Conservation (phyloP, 148 eudicot genomes). For the Linanthus parryae region DNA sequence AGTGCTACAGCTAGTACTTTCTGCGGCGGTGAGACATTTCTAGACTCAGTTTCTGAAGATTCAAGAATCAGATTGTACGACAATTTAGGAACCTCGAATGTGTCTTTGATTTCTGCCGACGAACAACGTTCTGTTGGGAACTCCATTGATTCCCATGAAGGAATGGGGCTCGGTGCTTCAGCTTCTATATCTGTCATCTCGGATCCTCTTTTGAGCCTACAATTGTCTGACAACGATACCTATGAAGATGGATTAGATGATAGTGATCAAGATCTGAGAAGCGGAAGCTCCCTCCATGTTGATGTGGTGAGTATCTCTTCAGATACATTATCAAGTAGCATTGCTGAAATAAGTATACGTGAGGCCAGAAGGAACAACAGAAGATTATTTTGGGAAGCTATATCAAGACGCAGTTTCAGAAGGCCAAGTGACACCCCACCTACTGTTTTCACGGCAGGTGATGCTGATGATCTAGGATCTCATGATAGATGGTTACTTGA, state of each 20-base stretch:
- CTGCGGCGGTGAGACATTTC: conserved; percentile 13
- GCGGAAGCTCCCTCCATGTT: conserved; percentile 39
- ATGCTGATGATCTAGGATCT: conserved; percentile 45
- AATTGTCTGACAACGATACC: conserved; percentile 16
- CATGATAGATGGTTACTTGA: conserved; percentile 45
- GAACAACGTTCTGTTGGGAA: conserved; percentile 9
- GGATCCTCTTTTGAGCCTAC: conserved; percentile 21
- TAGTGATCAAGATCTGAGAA: conserved; percentile 19
- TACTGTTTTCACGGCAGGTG: conserved; percentile 47
- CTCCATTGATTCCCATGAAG: conserved; percentile 10
- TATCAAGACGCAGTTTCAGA: conserved; percentile 60
- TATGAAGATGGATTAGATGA: conserved; percentile 11
- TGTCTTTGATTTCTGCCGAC: not conserved
- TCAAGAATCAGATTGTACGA: conserved; percentile 6
- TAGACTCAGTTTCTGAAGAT: conserved; percentile 8
- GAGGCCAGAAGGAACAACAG: conserved; percentile 68
- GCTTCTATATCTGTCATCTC: conserved; percentile 19
- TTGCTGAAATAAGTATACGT: conserved; percentile 40
- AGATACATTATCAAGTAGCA: conserved; percentile 27
- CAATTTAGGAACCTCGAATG: conserved; percentile 2
- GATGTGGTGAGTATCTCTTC: conserved; percentile 57
- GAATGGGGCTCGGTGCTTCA: not conserved
- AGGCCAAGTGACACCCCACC: conserved; percentile 47
- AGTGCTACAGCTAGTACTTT: conserved; percentile 11
- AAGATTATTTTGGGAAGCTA: conserved; percentile 69